Evolutionary conservation across 257 asterid species (phyloP), one percentile per base, ranked within the genome.

Genomic region (Solanum habrochaites): DNA sequence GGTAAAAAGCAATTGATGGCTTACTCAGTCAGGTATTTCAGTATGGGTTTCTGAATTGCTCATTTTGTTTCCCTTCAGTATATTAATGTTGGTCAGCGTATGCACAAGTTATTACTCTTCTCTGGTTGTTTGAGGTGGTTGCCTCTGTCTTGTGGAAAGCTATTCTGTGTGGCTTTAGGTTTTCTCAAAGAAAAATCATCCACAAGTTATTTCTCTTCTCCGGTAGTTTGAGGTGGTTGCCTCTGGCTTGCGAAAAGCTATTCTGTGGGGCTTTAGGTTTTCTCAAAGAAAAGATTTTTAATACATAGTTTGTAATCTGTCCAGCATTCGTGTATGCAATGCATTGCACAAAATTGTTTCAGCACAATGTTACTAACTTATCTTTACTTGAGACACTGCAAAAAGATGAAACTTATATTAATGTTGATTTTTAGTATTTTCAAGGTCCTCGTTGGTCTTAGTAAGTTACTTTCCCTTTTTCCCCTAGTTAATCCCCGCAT

Each of bases 1-100:
- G 99, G 98, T 84, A 94, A 93, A 89, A 94, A 86, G 84, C 93
- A 94, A 82, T 85, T 97, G 91, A 88, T 91, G 93, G 95, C 92
- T 85, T 97, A 92, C 92, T 93, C 97, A 60, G 93, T 94, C 88
- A 93, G 99, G 99, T 95, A 91, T 42, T 86, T 70, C 86, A 21
- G 13, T 43, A 20, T 77, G 71, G 62, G 67, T 64, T 71, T 71
- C 25, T 66, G 62, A 58, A 32, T 16, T 32, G 69, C 69, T 49
- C 45, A 49, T 31, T 52, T 73, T 85, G 83, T 87, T 56, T 77
- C 39, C 39, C 39, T 25, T 52, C 69, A 29, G 69, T 49, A 81
- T 29, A 49, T 11, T 81, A 47, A 18, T 80, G 27, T 47, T 47
- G 18, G 25, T 31, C 20, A 80, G 42, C 32, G 5, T 80, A 29